Percentiles rank a stretch among this genome's conserved stretches.
Evolutionary conservation across 1,284 basidiomycete genomes (phyloP).

Genomic region (Trichosporon coremiiforme): DNA sequence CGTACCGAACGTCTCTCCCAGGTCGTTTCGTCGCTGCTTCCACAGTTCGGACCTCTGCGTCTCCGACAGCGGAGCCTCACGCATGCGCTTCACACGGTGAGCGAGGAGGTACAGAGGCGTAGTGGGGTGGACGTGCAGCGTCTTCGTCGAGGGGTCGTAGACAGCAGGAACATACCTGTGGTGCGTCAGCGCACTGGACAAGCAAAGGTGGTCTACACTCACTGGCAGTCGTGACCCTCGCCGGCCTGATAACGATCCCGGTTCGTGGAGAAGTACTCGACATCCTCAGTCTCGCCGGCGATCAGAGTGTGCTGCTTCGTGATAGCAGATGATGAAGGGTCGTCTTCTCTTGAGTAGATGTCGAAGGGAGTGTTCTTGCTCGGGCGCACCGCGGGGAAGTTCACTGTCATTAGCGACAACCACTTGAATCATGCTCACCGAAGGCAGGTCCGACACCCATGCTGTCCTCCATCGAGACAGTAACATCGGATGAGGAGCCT

Average conservation of each 20-base stretch:
- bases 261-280: slow-evolving; percentile 64
- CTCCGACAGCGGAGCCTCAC: slow-evolving; percentile 47
- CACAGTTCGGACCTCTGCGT: slow-evolving; percentile 58
- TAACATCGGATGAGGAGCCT: slow-evolving; percentile 22
- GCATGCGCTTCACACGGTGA: slow-evolving; percentile 78
- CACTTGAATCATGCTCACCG: slow-evolving; percentile 60
- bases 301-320: slow-evolving; percentile 63
- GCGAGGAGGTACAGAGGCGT: slow-evolving; percentile 73
- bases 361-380: slow-evolving; percentile 66
- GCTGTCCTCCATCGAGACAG: slow-evolving; percentile 49
- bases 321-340: slow-evolving; percentile 52
- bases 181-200: background rate
- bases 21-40: slow-evolving; percentile 68
- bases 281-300: slow-evolving; percentile 70
- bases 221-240: slow-evolving; percentile 58
- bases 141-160: slow-evolving; percentile 69
- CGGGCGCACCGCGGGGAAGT: slow-evolving; percentile 71
- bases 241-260: slow-evolving; percentile 58
- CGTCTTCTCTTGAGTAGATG: slow-evolving; percentile 62
- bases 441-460: slow-evolving; percentile 69
- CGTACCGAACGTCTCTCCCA: slow-evolving; percentile 89
- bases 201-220: slow-evolving; percentile 6
- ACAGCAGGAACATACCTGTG: slow-evolving; percentile 57
- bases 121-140: slow-evolving; percentile 66
- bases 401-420: slow-evolving; percentile 59